Conservation (phyloP, 805 yeast genomes). For the Metschnikowia matae region DNA sequence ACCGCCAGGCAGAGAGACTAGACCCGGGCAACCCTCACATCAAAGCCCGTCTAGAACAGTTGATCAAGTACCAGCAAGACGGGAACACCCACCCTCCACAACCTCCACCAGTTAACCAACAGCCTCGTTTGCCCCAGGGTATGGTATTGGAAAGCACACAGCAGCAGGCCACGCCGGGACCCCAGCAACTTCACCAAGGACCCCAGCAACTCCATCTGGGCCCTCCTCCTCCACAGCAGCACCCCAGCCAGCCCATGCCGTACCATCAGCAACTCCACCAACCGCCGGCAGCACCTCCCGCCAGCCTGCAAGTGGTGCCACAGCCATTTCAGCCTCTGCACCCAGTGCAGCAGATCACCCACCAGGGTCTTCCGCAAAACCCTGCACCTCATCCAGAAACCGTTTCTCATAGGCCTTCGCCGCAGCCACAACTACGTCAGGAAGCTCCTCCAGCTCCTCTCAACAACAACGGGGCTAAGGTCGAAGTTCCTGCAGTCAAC, state of each 20-base stretch:
- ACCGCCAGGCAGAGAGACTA: conserved; percentile 90
- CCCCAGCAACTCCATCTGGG: conserved; percentile 7
- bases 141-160: conserved; percentile 53
- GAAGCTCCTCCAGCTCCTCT: background rate
- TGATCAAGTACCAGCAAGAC: conserved; percentile 67
- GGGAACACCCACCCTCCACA: conserved; percentile 61
- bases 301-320: conserved; percentile 12
- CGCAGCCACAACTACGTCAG: conserved; percentile 5
- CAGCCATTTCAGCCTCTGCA: conserved; percentile 7
- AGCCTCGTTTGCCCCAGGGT: conserved; percentile 58
- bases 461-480: background rate
- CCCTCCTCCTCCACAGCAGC: conserved; percentile 18
- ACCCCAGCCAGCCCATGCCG: conserved; percentile 7
- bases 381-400: conserved; percentile 7
- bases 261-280: conserved; percentile 13
- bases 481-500: background rate
- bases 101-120: conserved; percentile 64
- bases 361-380: background rate
- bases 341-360: background rate
- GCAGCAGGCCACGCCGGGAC: conserved; percentile 17
- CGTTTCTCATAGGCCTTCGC: conserved; percentile 6
- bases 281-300: conserved; percentile 14
- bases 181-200: conserved; percentile 10
- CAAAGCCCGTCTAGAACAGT: conserved; percentile 84
- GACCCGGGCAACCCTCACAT: conserved; percentile 95